Evolutionary conservation across 78 protist genomes (phyloP).

Genomic region (Chrysochromulina tobinii): DNA sequence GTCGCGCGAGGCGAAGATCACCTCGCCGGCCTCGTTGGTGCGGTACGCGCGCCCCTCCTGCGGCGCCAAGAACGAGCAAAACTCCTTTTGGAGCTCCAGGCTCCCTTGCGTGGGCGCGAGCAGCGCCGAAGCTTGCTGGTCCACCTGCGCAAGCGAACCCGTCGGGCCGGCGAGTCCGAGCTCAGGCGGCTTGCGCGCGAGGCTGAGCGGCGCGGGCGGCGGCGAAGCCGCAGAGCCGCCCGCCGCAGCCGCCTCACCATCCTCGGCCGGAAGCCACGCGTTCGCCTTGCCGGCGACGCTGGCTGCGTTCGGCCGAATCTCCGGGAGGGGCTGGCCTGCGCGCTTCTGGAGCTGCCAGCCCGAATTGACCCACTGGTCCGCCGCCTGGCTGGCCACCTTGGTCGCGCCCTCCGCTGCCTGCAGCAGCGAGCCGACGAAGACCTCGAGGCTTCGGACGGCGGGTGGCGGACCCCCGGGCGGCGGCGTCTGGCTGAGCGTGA

Average conservation of each 20-base stretch:
- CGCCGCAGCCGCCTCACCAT: background rate
- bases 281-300: background rate
- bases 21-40: background rate
- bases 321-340: background rate
- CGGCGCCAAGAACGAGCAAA: background rate
- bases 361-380: background rate
- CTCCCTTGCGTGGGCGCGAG: no score
- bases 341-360: constrained; percentile 29
- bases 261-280: no score
- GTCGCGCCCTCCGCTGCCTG: no score
- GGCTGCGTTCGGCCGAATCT: constrained; percentile 1
- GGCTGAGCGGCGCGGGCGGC: background rate
- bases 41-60: background rate
- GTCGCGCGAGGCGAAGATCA: background rate
- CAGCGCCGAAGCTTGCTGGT: no score
- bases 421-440: no score
- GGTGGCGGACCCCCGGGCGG: no score
- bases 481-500: no score
- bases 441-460: no score
- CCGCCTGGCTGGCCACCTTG: background rate
- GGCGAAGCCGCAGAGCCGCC: background rate
- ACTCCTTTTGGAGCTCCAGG: background rate
- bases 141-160: background rate
- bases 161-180: background rate
- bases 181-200: background rate